Conservation (phyloP, 176 grass and related monocot genomes). For the Miscanthus lutarioriparius region DNA sequence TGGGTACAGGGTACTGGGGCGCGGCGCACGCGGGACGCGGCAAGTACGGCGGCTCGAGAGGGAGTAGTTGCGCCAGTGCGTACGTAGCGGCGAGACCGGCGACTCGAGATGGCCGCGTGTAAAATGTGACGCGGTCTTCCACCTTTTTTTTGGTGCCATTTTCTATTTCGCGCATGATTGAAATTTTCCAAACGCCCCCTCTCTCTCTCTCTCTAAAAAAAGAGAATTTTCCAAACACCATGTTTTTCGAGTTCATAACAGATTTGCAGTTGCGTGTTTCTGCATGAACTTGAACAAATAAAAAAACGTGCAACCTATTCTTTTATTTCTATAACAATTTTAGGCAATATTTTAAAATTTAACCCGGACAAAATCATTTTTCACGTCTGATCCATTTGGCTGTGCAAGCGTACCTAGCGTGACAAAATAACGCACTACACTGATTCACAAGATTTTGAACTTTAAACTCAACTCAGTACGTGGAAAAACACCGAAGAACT, state of each 20-base stretch:
- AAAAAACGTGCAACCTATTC: too few species aligned
- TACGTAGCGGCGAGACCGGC: conserved; percentile 29
- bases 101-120: conserved; percentile 11
- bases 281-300: background rate
- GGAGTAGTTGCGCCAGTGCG: conserved; percentile 21
- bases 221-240: background rate
- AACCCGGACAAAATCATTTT: too few species aligned
- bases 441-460: too few species aligned
- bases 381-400: too few species aligned
- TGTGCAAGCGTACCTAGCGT: too few species aligned
- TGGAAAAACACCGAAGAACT: too few species aligned
- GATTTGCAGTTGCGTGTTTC: background rate
- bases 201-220: too few species aligned
- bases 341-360: too few species aligned
- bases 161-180: background rate
- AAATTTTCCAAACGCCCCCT: background rate
- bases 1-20: background rate
- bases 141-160: background rate
- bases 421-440: too few species aligned
- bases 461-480: too few species aligned
- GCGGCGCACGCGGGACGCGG: conserved; percentile 7
- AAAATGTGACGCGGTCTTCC: conserved; percentile 26
- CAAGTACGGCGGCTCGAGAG: background rate
- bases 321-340: too few species aligned
- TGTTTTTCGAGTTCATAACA: background rate